A percentile compares a stretch with the other conserved stretches of the same genome.
phyloP scores from a whole-genome alignment of 2,329 filamentous ascomycete species.

The Simplicillium aogashimaense region DNA sequence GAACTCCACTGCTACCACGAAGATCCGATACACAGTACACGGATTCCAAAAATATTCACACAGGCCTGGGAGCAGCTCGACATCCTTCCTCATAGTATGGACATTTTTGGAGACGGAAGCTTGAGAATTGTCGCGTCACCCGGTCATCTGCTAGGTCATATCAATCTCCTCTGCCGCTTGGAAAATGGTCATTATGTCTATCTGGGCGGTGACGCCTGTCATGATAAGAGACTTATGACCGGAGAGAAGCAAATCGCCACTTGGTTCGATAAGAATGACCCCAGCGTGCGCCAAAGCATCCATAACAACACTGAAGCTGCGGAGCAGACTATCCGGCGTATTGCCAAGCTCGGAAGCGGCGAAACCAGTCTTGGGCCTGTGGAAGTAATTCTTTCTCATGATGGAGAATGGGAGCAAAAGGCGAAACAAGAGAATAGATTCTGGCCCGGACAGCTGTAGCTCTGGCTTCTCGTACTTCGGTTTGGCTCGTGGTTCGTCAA shows the following conservation, averaged over 20 bases:
- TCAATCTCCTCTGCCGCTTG: slow-evolving; percentile 35
- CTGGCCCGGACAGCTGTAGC: neutral
- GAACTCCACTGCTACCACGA: slow-evolving; percentile 12
- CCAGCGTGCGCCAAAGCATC: neutral
- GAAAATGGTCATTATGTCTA: slow-evolving; percentile 30
- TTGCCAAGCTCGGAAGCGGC: neutral
- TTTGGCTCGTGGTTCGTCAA: too few species aligned
- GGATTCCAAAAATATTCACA: slow-evolving; percentile 25
- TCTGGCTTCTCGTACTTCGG: neutral
- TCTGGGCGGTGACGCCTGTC: slow-evolving; percentile 43
- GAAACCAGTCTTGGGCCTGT: neutral
- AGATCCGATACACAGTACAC: slow-evolving; percentile 14
- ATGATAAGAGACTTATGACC: slow-evolving; percentile 38
- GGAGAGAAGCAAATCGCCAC: slow-evolving; percentile 41
- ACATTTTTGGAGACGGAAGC: slow-evolving; percentile 24
- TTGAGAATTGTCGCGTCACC: slow-evolving; percentile 38
- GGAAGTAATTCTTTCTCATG: neutral
- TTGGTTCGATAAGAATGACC: slow-evolving; percentile 3
- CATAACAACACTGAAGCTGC: neutral
- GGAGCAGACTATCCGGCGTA: neutral
- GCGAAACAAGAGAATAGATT: neutral
- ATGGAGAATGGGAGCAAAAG: neutral
- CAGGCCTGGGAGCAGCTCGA: slow-evolving; percentile 26
- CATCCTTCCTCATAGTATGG: slow-evolving; percentile 30
- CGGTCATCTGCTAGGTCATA: slow-evolving; percentile 39